These are phyloP conservation scores for Phaeolepiota aurea DNA, from an alignment of 768 basidiomycete species.

Conservation along the genomic window DNA sequence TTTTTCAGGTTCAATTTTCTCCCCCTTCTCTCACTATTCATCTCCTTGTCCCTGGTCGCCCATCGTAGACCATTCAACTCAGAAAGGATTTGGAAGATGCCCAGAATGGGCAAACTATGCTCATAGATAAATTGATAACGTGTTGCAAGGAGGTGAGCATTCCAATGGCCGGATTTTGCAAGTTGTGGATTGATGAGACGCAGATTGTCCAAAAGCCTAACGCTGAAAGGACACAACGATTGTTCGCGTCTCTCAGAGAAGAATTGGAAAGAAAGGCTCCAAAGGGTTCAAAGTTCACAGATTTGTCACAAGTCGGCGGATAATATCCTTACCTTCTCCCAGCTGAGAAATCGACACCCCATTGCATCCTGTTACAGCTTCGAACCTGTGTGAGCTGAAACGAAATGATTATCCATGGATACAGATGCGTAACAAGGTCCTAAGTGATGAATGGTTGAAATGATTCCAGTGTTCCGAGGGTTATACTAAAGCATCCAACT, in stretches of 20 bases:
- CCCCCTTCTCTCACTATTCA: constrained; percentile 7
- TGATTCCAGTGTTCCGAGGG: too few species aligned
- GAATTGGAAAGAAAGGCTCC: constrained; percentile 69
- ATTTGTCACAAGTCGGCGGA: constrained; percentile 32
- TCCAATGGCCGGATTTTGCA: not conserved
- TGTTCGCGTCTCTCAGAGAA: constrained; percentile 76
- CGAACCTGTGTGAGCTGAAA: not conserved
- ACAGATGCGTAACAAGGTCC: not conserved
- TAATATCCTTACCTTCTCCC: constrained; percentile 17
- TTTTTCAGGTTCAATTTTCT: constrained; percentile 7
- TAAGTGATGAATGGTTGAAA: not conserved
- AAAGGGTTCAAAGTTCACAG: constrained; percentile 33
- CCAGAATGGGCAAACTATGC: constrained; percentile 67
- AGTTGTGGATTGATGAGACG: not conserved
- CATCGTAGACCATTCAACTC: constrained; percentile 50
- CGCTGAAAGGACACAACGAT: constrained; percentile 72
- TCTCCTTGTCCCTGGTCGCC: constrained; percentile 1
- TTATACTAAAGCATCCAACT: constrained; percentile 60
- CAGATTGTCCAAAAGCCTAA: constrained; percentile 56
- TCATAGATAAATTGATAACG: constrained; percentile 76
- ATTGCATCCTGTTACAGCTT: not conserved
- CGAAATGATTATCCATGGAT: not conserved
- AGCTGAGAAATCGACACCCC: constrained; percentile 2
- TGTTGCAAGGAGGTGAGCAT: constrained; percentile 79
- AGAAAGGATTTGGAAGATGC: constrained; percentile 75